Conservation (phyloP, 2,329 filamentous ascomycete genomes). For the Parasarocladium wereldwijsianum region DNA sequence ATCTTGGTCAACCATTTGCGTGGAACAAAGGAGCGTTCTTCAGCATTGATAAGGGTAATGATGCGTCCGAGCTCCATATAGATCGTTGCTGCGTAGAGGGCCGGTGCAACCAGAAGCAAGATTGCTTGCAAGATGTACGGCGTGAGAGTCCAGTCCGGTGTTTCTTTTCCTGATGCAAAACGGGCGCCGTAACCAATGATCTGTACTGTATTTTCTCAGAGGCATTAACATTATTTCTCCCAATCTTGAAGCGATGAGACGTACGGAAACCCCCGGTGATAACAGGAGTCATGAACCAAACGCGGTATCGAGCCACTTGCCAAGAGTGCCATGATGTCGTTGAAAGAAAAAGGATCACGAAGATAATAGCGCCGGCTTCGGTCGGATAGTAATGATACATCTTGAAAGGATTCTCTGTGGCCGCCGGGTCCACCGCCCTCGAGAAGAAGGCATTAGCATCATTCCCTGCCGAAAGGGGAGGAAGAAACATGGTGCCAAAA, state of each 20-base stretch:
- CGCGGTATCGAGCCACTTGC: constrained; percentile 24
- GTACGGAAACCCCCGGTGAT: constrained; percentile 28
- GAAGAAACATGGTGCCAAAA: too few species aligned
- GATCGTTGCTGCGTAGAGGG: constrained; percentile 22
- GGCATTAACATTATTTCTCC: background rate
- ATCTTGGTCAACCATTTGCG: constrained; percentile 28
- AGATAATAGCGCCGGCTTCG: constrained; percentile 27
- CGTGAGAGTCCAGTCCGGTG: background rate
- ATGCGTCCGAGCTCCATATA: constrained; percentile 26
- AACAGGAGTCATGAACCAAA: constrained; percentile 34
- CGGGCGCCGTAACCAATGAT: constrained; percentile 23
- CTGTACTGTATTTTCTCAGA: constrained; percentile 13
- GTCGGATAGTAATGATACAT: constrained; percentile 20
- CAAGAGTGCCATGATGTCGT: constrained; percentile 25
- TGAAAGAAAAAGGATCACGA: constrained; percentile 26
- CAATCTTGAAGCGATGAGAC: constrained; percentile 11
- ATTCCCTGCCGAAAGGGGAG: too few species aligned
- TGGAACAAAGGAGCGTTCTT: constrained; percentile 21
- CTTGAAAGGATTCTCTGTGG: too few species aligned
- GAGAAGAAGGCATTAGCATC: too few species aligned
- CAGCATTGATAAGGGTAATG: constrained; percentile 17
- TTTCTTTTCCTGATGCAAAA: constrained; percentile 9
- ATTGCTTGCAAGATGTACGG: constrained; percentile 21
- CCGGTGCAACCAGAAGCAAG: constrained; percentile 17
- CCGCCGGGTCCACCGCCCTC: too few species aligned